Conservation (phyloP, 2,329 filamentous ascomycete species). For the Penicillium glabrum region DNA sequence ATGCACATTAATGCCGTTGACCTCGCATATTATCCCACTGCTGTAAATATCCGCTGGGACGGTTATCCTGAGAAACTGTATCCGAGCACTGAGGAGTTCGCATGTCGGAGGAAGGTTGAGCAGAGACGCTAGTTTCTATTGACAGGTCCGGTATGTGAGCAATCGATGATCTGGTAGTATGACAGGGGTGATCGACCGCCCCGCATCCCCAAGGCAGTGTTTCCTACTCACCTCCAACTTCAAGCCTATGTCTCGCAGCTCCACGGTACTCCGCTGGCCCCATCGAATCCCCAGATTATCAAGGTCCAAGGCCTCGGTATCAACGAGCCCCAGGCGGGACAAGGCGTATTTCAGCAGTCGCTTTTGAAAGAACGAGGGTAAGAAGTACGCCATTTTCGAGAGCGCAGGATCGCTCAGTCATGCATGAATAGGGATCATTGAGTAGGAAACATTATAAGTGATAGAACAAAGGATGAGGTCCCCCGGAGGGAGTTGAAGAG, state of each 20-base stretch:
- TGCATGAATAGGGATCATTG: conserved; percentile 27
- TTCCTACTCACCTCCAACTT: conserved; percentile 66
- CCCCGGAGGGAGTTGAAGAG: conserved; percentile 6
- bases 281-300: conserved; percentile 81
- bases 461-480: conserved; percentile 1
- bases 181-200: conserved; percentile 1
- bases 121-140: conserved; percentile 73
- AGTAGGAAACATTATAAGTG: conserved; percentile 16
- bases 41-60: conserved; percentile 86
- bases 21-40: conserved; percentile 77
- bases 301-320: conserved; percentile 81
- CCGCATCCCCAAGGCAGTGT: background rate
- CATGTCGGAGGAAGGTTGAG: conserved; percentile 73
- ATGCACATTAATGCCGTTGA: conserved; percentile 76
- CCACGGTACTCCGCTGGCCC: conserved; percentile 78
- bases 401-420: conserved; percentile 31
- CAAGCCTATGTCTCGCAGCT: conserved; percentile 82
- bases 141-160: conserved; percentile 22
- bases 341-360: conserved; percentile 84
- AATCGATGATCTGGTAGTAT: background rate
- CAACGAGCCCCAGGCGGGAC: conserved; percentile 78
- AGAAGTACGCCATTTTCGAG: conserved; percentile 67
- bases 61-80: conserved; percentile 74
- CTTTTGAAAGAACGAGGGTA: conserved; percentile 81
- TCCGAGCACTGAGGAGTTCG: conserved; percentile 69